A percentile compares a stretch with the other conserved stretches of the same genome.
phyloP scores from a whole-genome alignment of 495 filamentous ascomycete species.

The Penicillium herquei region DNA sequence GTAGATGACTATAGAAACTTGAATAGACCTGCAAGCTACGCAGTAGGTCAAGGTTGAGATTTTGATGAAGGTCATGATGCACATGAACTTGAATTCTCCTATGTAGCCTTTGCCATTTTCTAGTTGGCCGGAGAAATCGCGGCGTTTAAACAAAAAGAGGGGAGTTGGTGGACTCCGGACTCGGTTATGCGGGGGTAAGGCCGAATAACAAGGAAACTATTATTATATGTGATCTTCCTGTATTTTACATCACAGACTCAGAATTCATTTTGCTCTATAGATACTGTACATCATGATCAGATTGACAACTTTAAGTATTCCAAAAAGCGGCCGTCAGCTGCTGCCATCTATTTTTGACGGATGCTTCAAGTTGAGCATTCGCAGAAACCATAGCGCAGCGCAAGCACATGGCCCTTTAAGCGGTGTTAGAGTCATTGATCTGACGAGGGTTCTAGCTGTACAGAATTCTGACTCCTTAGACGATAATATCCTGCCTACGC shows the following conservation, averaged over 20 bases:
- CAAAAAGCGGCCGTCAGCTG: neutral
- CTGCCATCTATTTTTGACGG: neutral
- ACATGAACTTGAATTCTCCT: too few relatives aligned
- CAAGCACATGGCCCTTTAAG: conserved; percentile 50
- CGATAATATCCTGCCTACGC: neutral
- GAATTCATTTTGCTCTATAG: neutral
- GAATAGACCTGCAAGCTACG: too few relatives aligned
- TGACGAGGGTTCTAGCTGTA: conserved; percentile 87
- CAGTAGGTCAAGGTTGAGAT: too few relatives aligned
- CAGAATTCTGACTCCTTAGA: conserved; percentile 23
- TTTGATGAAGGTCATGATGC: too few relatives aligned
- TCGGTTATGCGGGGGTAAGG: neutral
- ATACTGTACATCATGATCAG: neutral
- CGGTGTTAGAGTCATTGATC: conserved; percentile 77
- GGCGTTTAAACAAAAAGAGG: neutral
- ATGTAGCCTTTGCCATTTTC: too few relatives aligned
- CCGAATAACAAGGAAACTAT: too few relatives aligned
- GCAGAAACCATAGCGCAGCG: neutral
- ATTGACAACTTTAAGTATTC: neutral
- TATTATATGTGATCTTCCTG: too few relatives aligned
- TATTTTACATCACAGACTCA: too few relatives aligned
- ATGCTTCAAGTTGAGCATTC: neutral
- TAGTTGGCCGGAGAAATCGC: neutral
- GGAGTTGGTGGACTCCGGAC: neutral
- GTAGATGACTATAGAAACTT: too few relatives aligned